Evolutionary conservation across 306 rosid genomes (phyloP).

Genomic region (Glycine soja): DNA sequence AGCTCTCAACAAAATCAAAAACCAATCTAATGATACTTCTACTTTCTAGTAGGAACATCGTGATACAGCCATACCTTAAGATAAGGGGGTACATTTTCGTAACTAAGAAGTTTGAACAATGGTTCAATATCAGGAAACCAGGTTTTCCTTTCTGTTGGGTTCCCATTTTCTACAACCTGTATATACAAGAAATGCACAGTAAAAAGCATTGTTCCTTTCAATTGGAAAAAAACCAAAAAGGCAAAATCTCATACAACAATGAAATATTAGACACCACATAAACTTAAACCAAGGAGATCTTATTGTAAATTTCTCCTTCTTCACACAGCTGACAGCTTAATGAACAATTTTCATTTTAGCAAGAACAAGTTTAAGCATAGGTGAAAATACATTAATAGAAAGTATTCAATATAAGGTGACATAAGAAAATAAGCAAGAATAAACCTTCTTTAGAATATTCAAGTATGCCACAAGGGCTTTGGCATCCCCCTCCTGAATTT

Average conservation of each 20-base stretch:
- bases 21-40: constrained; percentile 11
- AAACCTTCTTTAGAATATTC: constrained; percentile 90
- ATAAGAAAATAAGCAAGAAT: constrained; percentile 21
- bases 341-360: constrained; percentile 3
- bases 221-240: constrained; percentile 26
- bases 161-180: constrained; percentile 94
- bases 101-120: constrained; percentile 94
- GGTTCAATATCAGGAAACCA: constrained; percentile 99
- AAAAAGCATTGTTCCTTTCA: constrained; percentile 34
- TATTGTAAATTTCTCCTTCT: neutral
- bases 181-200: constrained; percentile 41
- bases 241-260: neutral
- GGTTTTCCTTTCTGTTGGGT: constrained; percentile 78
- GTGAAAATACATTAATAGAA: neutral
- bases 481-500: constrained; percentile 96
- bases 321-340: neutral
- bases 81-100: constrained; percentile 96
- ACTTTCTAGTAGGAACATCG: constrained; percentile 33
- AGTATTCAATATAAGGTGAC: constrained; percentile 2
- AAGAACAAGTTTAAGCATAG: neutral
- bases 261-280: constrained; percentile 13
- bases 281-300: constrained; percentile 6
- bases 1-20: constrained; percentile 44
- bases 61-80: constrained; percentile 71
- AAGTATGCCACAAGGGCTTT: constrained; percentile 94